phyloP scores from a whole-genome alignment of 2,329 filamentous ascomycete species.

The Pseudopyrenochaeta lycopersici region DNA sequence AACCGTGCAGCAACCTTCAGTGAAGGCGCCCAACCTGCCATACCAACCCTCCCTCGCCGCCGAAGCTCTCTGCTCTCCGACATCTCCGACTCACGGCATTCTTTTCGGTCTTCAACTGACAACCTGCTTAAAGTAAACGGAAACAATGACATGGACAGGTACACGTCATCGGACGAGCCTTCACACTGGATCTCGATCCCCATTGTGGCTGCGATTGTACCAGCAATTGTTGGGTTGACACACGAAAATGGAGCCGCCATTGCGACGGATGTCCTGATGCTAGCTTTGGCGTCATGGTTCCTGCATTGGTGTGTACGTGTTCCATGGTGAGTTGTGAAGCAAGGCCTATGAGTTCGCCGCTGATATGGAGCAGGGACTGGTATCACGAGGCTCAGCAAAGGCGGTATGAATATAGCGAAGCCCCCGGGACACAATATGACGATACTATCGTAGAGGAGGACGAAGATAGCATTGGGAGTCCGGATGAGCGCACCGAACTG shows the following conservation, averaged over 20 bases:
- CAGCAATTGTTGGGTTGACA: conserved; percentile 83
- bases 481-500: conserved; percentile 15
- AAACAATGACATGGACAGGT: conserved; percentile 36
- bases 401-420: conserved; percentile 38
- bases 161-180: conserved; percentile 59
- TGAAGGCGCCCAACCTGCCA: conserved; percentile 36
- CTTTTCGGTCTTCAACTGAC: conserved; percentile 72
- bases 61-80: conserved; percentile 83
- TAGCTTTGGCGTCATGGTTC: conserved; percentile 83
- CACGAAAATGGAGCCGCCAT: conserved; percentile 86
- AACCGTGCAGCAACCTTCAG: conserved; percentile 46
- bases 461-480: conserved; percentile 26
- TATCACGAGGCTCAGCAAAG: conserved; percentile 59
- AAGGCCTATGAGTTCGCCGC: background rate
- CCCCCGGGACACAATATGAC: conserved; percentile 21
- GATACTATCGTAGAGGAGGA: conserved; percentile 43
- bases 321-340: conserved; percentile 72
- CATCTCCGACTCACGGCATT: conserved; percentile 73
- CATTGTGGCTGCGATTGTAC: conserved; percentile 82
- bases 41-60: conserved; percentile 56
- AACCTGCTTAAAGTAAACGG: conserved; percentile 68
- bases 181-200: conserved; percentile 83
- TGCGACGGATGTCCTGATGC: conserved; percentile 83
- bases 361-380: conserved; percentile 56
- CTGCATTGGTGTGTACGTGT: conserved; percentile 91